These are phyloP conservation scores for Camellia oleifera DNA, from an alignment of 179 eudicot genomes.

Conservation along the genomic window DNA sequence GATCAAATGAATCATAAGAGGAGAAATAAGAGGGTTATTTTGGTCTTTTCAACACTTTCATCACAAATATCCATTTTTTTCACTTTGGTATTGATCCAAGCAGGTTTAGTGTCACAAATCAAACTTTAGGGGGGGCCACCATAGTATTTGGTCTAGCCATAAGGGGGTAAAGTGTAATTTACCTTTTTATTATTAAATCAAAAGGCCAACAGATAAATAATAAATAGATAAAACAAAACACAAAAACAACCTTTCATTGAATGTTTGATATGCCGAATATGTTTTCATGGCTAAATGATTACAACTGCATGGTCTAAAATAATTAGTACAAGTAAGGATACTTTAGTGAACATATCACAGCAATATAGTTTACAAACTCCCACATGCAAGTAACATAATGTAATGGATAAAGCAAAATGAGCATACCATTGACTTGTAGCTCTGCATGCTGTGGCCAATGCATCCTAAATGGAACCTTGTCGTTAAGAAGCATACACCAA, in stretches of 20 bases:
- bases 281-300: background rate
- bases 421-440: conserved; percentile 90
- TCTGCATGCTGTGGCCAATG: conserved; percentile 98
- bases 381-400: background rate
- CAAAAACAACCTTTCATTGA: background rate
- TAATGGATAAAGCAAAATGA: background rate
- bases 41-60: too few species aligned
- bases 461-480: conserved; percentile 95
- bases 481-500: conserved; percentile 99
- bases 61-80: too few species aligned
- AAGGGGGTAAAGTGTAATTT: too few species aligned
- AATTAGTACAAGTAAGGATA: background rate
- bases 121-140: too few species aligned
- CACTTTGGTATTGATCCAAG: too few species aligned
- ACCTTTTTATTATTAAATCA: background rate
- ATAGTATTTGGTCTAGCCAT: too few species aligned
- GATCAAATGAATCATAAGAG: too few species aligned
- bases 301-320: background rate
- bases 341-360: background rate
- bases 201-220: background rate
- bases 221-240: too few species aligned
- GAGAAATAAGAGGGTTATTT: too few species aligned
- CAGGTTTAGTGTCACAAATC: too few species aligned
- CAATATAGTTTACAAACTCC: background rate
- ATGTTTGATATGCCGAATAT: background rate